Evolutionary conservation across 2,329 filamentous ascomycete species (phyloP).

Genomic region (Akanthomyces lecanii): DNA sequence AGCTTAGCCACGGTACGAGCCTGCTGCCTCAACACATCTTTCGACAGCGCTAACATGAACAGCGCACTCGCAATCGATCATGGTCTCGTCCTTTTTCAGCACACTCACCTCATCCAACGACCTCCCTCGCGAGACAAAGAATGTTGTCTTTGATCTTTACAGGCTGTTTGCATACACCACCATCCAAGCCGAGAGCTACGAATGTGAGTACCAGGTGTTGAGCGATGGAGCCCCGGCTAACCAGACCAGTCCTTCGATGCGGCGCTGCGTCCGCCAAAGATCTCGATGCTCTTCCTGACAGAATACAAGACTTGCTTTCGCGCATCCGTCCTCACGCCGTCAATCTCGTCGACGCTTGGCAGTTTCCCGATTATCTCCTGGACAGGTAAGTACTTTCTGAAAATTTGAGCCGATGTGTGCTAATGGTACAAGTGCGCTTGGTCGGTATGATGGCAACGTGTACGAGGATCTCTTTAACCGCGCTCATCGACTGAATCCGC

Average conservation of each 20-base stretch:
- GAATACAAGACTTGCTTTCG: slow-evolving; percentile 39
- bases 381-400: slow-evolving; percentile 43
- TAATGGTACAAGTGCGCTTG: slow-evolving; percentile 43
- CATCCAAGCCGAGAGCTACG: slow-evolving; percentile 12
- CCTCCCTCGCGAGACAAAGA: not conserved
- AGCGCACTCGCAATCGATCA: slow-evolving; percentile 15
- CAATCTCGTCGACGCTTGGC: slow-evolving; percentile 68
- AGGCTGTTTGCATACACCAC: slow-evolving; percentile 8
- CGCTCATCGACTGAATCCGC: slow-evolving; percentile 66
- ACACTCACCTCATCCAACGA: not conserved
- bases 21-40: not conserved
- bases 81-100: slow-evolving; percentile 8
- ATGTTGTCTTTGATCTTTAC: slow-evolving; percentile 10
- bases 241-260: slow-evolving; percentile 8
- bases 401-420: not conserved
- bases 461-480: slow-evolving; percentile 74
- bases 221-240: not conserved
- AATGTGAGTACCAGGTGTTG: not conserved
- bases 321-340: slow-evolving; percentile 72
- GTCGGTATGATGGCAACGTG: slow-evolving; percentile 67
- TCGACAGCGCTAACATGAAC: not conserved
- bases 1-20: slow-evolving; percentile 9
- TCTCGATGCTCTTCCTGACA: slow-evolving; percentile 9
- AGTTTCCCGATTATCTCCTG: slow-evolving; percentile 73
- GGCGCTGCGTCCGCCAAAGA: slow-evolving; percentile 5